phyloP scores from a whole-genome alignment of 2,329 filamentous ascomycete genomes.

The Remersonia thermophila region DNA sequence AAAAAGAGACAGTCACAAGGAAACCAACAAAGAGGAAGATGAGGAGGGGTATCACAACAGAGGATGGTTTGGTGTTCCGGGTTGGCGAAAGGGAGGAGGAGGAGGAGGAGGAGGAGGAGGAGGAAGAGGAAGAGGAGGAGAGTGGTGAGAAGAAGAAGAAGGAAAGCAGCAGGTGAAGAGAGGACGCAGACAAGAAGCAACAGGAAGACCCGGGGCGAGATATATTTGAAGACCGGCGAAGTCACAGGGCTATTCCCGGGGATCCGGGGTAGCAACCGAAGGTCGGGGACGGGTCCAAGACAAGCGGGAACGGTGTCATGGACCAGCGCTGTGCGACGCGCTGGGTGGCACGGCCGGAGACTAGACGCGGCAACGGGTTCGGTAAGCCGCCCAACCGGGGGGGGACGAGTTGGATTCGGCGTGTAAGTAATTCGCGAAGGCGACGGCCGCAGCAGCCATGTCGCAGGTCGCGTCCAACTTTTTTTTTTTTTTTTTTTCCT shows the following conservation, averaged over 20 bases:
- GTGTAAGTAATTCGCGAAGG: constrained; percentile 5
- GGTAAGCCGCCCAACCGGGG: constrained; percentile 9
- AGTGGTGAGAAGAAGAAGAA: constrained; percentile 1
- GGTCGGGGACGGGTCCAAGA: constrained; percentile 5
- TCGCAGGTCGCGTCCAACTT: too few species aligned
- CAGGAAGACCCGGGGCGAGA: not conserved
- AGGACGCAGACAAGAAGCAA: not conserved
- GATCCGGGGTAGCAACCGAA: constrained; percentile 13
- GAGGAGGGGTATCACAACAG: constrained; percentile 13
- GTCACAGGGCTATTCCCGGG: constrained; percentile 2
- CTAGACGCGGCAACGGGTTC: constrained; percentile 14
- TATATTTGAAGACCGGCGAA: not conserved
- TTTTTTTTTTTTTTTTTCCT: too few species aligned
- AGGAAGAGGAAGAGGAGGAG: not conserved
- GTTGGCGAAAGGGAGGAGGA: not conserved
- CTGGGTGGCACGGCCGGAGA: constrained; percentile 4
- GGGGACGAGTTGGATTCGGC: constrained; percentile 6
- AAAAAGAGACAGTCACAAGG: constrained; percentile 1
- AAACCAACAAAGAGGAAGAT: constrained; percentile 2
- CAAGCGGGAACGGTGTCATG: constrained; percentile 1
- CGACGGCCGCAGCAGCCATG: not conserved
- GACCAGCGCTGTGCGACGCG: constrained; percentile 2
- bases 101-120: not conserved
- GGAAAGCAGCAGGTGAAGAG: not conserved
- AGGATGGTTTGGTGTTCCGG: too few species aligned